These are phyloP conservation scores for Zygosaccharomyces bailii DNA, from an alignment of 805 yeast species.

Conservation along the genomic window DNA sequence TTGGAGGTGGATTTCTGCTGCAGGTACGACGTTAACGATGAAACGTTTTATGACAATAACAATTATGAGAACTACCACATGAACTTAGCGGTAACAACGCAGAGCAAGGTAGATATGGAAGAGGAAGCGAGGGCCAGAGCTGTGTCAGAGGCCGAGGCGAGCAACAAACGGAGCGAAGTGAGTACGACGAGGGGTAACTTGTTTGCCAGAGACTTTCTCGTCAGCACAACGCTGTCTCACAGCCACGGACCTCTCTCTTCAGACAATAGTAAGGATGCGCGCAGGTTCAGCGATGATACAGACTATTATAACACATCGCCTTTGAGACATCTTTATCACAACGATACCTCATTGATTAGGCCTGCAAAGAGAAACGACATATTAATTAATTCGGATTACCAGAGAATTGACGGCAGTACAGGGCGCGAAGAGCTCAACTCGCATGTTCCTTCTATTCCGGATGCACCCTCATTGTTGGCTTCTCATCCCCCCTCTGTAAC, in stretches of 20 bases:
- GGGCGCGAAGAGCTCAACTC: background rate
- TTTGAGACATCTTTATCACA: slow-evolving; percentile 33
- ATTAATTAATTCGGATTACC: slow-evolving; percentile 12
- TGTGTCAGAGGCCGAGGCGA: background rate
- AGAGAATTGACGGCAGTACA: slow-evolving; percentile 11
- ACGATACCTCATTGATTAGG: slow-evolving; percentile 25
- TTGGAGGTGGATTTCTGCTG: slow-evolving; percentile 33
- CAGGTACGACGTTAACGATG: slow-evolving; percentile 34
- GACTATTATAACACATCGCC: slow-evolving; percentile 37
- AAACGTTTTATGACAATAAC: slow-evolving; percentile 37
- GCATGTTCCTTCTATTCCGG: background rate
- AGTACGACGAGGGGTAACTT: slow-evolving; percentile 3
- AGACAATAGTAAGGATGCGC: slow-evolving; percentile 12
- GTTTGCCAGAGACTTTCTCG: slow-evolving; percentile 20
- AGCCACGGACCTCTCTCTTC: slow-evolving; percentile 7
- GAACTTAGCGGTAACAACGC: slow-evolving; percentile 18
- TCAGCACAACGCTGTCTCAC: slow-evolving; percentile 24
- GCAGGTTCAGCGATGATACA: slow-evolving; percentile 34
- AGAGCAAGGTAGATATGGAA: background rate
- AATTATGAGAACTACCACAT: slow-evolving; percentile 34
- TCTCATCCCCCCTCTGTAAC: slow-evolving; percentile 1
- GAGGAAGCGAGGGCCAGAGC: background rate
- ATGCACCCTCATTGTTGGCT: background rate
- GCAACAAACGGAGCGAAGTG: background rate
- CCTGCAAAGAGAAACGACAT: slow-evolving; percentile 26